Conservation (phyloP, 108 stramenopile species). For the Nannochloropsis granulata region DNA sequence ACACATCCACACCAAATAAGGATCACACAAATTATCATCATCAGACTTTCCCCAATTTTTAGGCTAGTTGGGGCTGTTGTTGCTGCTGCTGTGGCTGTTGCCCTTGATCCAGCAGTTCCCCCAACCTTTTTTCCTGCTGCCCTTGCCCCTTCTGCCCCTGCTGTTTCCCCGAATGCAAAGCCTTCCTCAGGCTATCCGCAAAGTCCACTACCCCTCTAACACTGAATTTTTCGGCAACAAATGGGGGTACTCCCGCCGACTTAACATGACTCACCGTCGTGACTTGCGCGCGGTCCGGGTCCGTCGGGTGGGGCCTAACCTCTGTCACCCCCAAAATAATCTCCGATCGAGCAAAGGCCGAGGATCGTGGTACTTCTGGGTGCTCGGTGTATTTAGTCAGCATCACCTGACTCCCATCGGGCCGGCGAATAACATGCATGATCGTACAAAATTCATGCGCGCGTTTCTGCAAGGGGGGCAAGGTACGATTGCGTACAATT, state of each 20-base stretch:
- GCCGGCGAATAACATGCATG: constrained; percentile 16
- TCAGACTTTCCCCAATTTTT: too few relatives aligned
- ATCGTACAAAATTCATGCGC: constrained; percentile 32
- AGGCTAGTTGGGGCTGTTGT: not conserved
- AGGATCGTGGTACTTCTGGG: not conserved
- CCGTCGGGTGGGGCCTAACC: not conserved
- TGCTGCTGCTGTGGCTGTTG: not conserved
- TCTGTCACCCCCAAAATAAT: not conserved
- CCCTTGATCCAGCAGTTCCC: not conserved
- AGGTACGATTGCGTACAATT: constrained; percentile 24
- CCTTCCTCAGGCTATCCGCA: not conserved
- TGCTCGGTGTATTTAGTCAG: not conserved
- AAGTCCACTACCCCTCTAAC: not conserved
- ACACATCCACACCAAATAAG: too few relatives aligned
- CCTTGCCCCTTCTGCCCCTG: not conserved
- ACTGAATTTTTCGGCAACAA: not conserved
- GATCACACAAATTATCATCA: too few relatives aligned
- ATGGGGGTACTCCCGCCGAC: not conserved
- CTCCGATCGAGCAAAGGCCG: not conserved
- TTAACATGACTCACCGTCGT: not conserved
- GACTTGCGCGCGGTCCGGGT: not conserved
- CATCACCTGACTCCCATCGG: not conserved
- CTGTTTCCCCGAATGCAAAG: not conserved
- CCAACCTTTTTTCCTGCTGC: not conserved
- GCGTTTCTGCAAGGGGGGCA: constrained; percentile 15